phyloP scores from a whole-genome alignment of 768 basidiomycete species.

The Dacryopinax primogenitus region DNA sequence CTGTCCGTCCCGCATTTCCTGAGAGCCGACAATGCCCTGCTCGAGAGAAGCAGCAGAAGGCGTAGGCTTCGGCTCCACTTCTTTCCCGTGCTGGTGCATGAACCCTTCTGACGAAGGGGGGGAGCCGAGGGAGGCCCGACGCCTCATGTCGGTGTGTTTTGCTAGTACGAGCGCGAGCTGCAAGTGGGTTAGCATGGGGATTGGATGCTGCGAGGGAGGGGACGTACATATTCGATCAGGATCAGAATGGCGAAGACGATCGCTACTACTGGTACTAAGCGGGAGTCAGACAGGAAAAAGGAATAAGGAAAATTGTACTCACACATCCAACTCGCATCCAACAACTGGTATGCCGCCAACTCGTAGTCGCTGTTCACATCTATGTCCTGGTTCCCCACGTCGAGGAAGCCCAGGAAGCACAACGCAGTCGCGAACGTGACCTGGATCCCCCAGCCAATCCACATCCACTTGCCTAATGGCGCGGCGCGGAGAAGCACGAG shows the following conservation, averaged over 20 bases:
- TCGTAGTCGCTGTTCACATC: background rate
- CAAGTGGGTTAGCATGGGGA: background rate
- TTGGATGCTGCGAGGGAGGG: background rate
- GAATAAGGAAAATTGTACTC: background rate
- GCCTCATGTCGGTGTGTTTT: background rate
- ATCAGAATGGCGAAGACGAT: conserved; percentile 7
- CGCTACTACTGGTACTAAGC: background rate
- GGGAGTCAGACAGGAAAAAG: background rate
- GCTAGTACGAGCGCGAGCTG: background rate
- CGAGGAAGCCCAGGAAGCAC: background rate
- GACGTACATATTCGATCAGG: conserved; percentile 1
- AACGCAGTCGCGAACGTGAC: background rate
- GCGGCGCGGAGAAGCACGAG: background rate
- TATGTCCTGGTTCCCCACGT: background rate
- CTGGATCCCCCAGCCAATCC: background rate
- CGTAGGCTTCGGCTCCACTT: background rate
- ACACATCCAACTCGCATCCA: conserved; percentile 2
- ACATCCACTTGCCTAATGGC: background rate
- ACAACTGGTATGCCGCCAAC: background rate
- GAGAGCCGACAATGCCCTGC: too few relatives aligned
- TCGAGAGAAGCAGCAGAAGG: too few relatives aligned
- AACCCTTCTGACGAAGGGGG: too few relatives aligned
- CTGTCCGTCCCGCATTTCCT: too few relatives aligned
- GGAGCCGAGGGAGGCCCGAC: background rate
- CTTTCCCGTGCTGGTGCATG: too few relatives aligned